A percentile compares a stretch with the other conserved stretches of the same genome.
Conservation (phyloP, 2,329 filamentous ascomycete species). For the Malbranchea zuffiana region DNA sequence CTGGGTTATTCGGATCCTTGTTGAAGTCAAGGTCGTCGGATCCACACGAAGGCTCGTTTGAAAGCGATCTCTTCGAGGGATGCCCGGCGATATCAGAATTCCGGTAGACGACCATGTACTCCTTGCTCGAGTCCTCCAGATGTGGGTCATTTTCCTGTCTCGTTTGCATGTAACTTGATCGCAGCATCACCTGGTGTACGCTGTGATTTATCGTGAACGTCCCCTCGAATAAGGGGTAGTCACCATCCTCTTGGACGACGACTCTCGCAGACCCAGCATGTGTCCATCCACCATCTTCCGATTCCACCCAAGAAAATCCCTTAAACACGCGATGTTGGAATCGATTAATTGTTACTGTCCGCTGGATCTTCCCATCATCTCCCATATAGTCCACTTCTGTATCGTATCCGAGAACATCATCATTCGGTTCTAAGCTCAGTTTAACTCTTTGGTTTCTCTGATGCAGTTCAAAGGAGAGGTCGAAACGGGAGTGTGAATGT, state of each 20-base stretch:
- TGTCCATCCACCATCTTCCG: constrained; percentile 57
- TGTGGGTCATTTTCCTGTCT: constrained; percentile 61
- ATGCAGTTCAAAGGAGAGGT: constrained; percentile 68
- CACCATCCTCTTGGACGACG: constrained; percentile 64
- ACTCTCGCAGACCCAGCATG: constrained; percentile 81
- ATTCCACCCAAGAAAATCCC: constrained; percentile 62
- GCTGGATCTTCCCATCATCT: constrained; percentile 56
- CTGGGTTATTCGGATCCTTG: constrained; percentile 56
- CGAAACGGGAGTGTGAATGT: constrained; percentile 71
- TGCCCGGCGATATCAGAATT: constrained; percentile 64
- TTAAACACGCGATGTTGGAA: constrained; percentile 72
- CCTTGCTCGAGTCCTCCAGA: constrained; percentile 45
- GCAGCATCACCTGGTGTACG: constrained; percentile 76
- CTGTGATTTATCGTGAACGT: constrained; percentile 71
- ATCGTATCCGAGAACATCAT: constrained; percentile 72
- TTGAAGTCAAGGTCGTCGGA: constrained; percentile 77
- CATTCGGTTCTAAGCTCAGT: constrained; percentile 75
- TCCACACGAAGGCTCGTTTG: constrained; percentile 47
- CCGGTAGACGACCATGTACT: constrained; percentile 83
- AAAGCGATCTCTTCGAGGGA: constrained; percentile 54
- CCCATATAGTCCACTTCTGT: constrained; percentile 63
- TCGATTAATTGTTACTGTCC: constrained; percentile 59
- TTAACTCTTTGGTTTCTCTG: constrained; percentile 58
- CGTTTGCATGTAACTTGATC: constrained; percentile 61
- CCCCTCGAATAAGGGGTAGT: constrained; percentile 74